Evolutionary conservation across 1,139 yeast genomes (phyloP).

Genomic region (Saccharomyces hybrid): DNA sequence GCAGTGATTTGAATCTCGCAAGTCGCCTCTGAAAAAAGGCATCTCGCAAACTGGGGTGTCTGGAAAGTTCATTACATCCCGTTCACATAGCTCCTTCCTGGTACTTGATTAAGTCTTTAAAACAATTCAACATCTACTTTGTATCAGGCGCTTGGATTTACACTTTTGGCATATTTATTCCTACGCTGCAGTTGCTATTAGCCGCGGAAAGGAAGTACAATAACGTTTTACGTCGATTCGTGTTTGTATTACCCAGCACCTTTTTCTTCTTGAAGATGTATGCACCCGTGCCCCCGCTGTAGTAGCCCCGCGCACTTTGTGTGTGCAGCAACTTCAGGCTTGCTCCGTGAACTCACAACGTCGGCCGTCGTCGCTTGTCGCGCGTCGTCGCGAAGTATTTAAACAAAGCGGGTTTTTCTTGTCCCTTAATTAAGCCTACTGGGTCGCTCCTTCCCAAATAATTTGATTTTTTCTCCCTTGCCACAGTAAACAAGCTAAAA

Average conservation of each 20-base stretch:
- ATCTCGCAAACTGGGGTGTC: neutral
- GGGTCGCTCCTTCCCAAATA: neutral
- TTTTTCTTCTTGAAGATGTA: neutral
- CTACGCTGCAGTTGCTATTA: neutral
- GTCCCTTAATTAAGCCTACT: neutral
- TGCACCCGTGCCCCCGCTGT: neutral
- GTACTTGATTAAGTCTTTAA: neutral
- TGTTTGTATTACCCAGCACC: neutral
- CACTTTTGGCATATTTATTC: neutral
- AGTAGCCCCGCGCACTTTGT: neutral
- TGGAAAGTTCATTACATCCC: neutral
- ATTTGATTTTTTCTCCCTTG: neutral
- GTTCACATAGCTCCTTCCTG: neutral
- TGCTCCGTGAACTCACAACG: neutral
- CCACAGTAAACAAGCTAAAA: neutral
- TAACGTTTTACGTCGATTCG: neutral
- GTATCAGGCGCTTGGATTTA: neutral
- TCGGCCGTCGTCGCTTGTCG: neutral
- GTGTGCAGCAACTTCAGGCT: neutral
- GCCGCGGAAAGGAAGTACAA: neutral
- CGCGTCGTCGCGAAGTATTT: constrained; percentile 1
- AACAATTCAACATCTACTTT: neutral
- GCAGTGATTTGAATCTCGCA: neutral
- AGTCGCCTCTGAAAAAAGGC: neutral
- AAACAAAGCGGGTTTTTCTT: neutral